Conservation (phyloP, 108 stramenopile genomes). For the Cyclostephanos invisitatus region DNA sequence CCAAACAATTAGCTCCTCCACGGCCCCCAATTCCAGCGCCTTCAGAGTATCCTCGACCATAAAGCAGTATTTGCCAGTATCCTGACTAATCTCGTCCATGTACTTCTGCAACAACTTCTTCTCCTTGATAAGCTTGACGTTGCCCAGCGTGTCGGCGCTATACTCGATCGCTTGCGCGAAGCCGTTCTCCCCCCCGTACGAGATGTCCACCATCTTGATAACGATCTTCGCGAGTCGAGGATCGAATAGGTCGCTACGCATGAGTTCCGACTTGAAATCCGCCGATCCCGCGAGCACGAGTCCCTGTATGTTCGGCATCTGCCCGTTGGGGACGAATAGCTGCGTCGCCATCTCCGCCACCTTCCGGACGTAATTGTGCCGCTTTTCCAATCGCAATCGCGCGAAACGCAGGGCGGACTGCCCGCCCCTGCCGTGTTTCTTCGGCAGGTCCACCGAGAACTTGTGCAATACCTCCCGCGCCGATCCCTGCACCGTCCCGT, state of each 20-base stretch:
- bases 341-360: constrained; percentile 97
- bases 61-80: constrained; percentile 99
- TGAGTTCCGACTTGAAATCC: constrained; percentile 97
- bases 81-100: constrained; percentile 98
- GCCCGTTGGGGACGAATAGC: constrained; percentile 95
- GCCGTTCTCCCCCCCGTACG: constrained; percentile 97
- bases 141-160: constrained; percentile 90
- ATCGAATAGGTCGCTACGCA: constrained; percentile 96
- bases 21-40: constrained; percentile 96
- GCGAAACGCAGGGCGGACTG: constrained; percentile 99
- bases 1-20: constrained; percentile 98
- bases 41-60: constrained; percentile 98
- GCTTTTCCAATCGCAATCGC: constrained; percentile 97
- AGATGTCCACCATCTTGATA: constrained; percentile 97
- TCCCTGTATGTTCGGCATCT: constrained; percentile 96
- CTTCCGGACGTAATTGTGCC: constrained; percentile 99
- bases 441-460: constrained; percentile 98
- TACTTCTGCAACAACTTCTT: constrained; percentile 96
- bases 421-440: constrained; percentile 98
- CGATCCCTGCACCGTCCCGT: constrained; percentile 94
- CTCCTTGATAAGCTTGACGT: constrained; percentile 98
- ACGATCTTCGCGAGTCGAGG: constrained; percentile 91
- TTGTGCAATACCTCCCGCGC: constrained; percentile 95
- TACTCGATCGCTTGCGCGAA: constrained; percentile 99
- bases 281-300: constrained; percentile 97